phyloP scores from a whole-genome alignment of 106 monocot genomes.

The Dendrobium huoshanense region DNA sequence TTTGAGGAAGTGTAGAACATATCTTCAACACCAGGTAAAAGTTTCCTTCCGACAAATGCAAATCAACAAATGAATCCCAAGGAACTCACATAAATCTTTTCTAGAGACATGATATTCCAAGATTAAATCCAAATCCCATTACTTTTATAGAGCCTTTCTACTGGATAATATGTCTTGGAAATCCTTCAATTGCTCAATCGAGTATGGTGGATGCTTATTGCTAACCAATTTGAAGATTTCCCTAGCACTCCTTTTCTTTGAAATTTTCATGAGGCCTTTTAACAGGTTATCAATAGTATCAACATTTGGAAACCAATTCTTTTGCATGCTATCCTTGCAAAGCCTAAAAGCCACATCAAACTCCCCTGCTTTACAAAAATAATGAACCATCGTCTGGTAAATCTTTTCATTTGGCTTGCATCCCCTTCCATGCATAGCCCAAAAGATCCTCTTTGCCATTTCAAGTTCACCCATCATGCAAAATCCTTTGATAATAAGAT shows the following conservation, averaged over 20 bases:
- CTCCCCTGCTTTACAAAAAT: constrained; percentile 67
- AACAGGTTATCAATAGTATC: constrained; percentile 46
- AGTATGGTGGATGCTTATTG: constrained; percentile 42
- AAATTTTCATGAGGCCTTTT: constrained; percentile 47
- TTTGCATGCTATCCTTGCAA: constrained; percentile 82
- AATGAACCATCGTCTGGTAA: constrained; percentile 94
- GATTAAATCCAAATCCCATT: neutral
- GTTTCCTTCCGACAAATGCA: neutral
- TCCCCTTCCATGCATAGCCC: constrained; percentile 48
- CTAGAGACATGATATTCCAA: neutral
- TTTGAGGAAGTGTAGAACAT: neutral
- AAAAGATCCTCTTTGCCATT: constrained; percentile 83
- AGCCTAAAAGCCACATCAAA: constrained; percentile 77
- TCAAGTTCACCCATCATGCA: constrained; percentile 58
- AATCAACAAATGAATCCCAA: neutral
- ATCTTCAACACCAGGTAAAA: neutral
- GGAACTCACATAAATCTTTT: neutral
- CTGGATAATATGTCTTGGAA: constrained; percentile 30
- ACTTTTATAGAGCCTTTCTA: constrained; percentile 11
- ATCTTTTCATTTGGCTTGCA: constrained; percentile 75
- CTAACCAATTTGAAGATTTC: constrained; percentile 65
- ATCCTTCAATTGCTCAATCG: constrained; percentile 34
- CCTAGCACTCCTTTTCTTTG: constrained; percentile 48
- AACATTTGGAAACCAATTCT: constrained; percentile 76
- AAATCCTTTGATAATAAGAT: constrained; percentile 90